Percentiles rank a stretch among this genome's conserved stretches.
These are phyloP conservation scores for Rosa hybrid DNA, from an alignment of 331 rosid species.

Conservation along the genomic window DNA sequence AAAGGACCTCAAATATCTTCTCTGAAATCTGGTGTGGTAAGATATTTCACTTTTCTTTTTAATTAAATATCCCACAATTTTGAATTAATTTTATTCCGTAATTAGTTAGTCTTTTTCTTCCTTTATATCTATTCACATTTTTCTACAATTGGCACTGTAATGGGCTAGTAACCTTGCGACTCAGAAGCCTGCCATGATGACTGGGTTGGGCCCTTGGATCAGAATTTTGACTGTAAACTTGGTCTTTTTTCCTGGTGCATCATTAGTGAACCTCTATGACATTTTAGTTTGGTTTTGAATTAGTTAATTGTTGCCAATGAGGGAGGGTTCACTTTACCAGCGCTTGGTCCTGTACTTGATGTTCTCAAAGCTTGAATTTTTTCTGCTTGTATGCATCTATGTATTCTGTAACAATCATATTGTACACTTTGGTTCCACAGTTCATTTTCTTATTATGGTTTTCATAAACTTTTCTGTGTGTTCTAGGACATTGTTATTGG, in stretches of 20 bases:
- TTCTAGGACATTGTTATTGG: slow-evolving; percentile 90
- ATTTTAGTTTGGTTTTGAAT: neutral
- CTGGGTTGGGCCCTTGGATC: neutral
- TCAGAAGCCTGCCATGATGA: neutral
- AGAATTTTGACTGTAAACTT: neutral
- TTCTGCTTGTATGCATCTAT: neutral
- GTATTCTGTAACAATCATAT: neutral
- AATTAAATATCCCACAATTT: slow-evolving; percentile 12
- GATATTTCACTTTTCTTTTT: slow-evolving; percentile 34
- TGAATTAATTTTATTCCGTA: neutral
- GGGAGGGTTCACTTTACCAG: neutral
- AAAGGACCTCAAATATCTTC: slow-evolving; percentile 79
- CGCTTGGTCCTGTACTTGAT: neutral
- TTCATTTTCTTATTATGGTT: neutral
- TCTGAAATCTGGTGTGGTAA: slow-evolving; percentile 90
- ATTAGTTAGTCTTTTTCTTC: neutral
- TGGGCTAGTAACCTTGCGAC: neutral
- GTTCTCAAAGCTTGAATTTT: neutral
- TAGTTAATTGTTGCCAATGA: neutral
- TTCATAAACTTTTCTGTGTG: neutral
- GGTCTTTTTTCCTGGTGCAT: neutral
- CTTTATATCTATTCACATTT: neutral
- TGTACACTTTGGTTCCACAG: neutral
- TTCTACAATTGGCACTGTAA: neutral
- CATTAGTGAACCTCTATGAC: neutral